These are phyloP conservation scores for Verticillium nubilum DNA, from an alignment of 2,329 filamentous ascomycete species.

Conservation along the genomic window DNA sequence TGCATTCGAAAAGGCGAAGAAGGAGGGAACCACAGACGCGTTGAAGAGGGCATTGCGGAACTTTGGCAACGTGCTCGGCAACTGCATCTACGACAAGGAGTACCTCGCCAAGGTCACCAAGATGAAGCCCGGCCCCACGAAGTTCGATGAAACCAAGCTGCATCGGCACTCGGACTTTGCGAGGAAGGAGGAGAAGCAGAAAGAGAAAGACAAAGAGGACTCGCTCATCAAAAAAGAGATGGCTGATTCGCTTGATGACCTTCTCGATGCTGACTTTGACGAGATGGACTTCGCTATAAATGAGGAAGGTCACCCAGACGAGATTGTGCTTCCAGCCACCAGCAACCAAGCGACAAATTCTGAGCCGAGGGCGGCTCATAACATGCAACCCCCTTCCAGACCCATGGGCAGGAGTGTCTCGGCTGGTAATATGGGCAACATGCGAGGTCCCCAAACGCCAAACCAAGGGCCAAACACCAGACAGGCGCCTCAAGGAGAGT, in stretches of 20 bases:
- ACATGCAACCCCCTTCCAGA: slow-evolving; percentile 33
- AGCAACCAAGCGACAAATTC: slow-evolving; percentile 18
- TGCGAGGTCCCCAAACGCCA: slow-evolving; percentile 28
- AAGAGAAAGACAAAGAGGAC: slow-evolving; percentile 20
- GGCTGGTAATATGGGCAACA: slow-evolving; percentile 20
- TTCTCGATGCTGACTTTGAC: slow-evolving; percentile 57
- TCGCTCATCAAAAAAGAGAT: slow-evolving; percentile 6
- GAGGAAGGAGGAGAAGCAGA: slow-evolving; percentile 48
- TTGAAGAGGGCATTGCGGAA: slow-evolving; percentile 84
- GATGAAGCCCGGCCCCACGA: slow-evolving; percentile 73
- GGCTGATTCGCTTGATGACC: slow-evolving; percentile 11
- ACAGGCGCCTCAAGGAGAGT: slow-evolving; percentile 12
- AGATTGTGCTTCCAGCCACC: slow-evolving; percentile 49
- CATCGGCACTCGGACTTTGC: slow-evolving; percentile 76
- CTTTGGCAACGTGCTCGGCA: slow-evolving; percentile 96
- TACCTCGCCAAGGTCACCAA: slow-evolving; percentile 88
- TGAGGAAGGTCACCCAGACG: slow-evolving; percentile 69
- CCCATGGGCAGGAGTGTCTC: slow-evolving; percentile 23
- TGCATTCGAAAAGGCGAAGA: slow-evolving; percentile 98
- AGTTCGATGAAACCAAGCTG: slow-evolving; percentile 73
- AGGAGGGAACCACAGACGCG: slow-evolving; percentile 92
- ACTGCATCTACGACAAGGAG: slow-evolving; percentile 96
- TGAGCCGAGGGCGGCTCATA: slow-evolving; percentile 9
- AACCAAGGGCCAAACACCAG: slow-evolving; percentile 21
- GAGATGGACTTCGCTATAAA: slow-evolving; percentile 69